These are phyloP conservation scores for Lodderomyces elongisporus DNA, from an alignment of 1,139 yeast genomes.

Conservation along the genomic window DNA sequence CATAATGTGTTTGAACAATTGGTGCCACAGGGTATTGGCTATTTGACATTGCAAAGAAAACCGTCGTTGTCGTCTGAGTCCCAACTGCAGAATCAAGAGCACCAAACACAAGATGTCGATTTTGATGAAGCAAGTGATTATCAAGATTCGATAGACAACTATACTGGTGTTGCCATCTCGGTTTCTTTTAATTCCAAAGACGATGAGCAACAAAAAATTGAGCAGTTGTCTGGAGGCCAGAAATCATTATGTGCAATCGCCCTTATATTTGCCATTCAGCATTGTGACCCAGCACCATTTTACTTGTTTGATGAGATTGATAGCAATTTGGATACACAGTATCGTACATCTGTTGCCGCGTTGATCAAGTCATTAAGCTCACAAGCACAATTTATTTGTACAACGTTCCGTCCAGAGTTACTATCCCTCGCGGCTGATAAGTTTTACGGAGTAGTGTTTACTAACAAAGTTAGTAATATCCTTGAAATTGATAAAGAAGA, in stretches of 20 bases:
- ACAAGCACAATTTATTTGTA: conserved; percentile 84
- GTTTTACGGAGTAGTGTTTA: conserved; percentile 82
- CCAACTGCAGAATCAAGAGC: conserved; percentile 2
- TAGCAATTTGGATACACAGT: conserved; percentile 91
- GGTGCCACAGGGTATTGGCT: conserved; percentile 82
- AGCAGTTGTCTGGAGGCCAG: conserved; percentile 94
- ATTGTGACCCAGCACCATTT: conserved; percentile 95
- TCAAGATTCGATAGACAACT: conserved; percentile 46
- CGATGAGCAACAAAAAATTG: conserved; percentile 84
- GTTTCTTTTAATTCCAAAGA: conserved; percentile 87
- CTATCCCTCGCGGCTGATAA: conserved; percentile 71
- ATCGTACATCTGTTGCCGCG: conserved; percentile 81
- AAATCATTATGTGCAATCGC: conserved; percentile 94
- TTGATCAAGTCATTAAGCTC: conserved; percentile 62
- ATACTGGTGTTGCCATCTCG: conserved; percentile 77
- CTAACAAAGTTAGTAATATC: conserved; percentile 77
- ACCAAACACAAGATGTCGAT: conserved; percentile 2
- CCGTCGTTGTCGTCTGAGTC: neutral
- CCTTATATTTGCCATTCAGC: conserved; percentile 86
- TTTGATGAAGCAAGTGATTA: conserved; percentile 16
- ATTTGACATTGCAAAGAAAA: conserved; percentile 58
- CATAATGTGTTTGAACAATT: conserved; percentile 68
- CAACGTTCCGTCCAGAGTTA: conserved; percentile 94
- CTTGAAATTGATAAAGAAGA: conserved; percentile 65
- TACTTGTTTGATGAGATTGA: conserved; percentile 94